phyloP scores from a whole-genome alignment of 106 monocot species.

The Acorus gramineus region DNA sequence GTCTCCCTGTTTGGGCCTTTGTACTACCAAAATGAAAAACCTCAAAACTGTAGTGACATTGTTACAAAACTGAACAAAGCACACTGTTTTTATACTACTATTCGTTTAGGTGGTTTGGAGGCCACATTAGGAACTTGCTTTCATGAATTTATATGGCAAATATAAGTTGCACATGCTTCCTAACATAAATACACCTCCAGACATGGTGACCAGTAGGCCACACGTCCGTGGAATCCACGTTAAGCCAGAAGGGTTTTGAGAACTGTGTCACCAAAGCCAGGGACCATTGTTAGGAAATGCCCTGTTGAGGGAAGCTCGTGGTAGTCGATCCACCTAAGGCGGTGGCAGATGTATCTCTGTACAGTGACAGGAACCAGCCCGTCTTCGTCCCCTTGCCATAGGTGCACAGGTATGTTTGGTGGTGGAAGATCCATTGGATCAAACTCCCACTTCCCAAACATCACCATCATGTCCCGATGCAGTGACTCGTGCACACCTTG shows the following conservation, averaged over 20 bases:
- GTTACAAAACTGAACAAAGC: too few relatives aligned
- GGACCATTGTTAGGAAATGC: conserved; percentile 37
- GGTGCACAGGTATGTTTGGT: conserved; percentile 32
- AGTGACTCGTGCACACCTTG: conserved; percentile 62
- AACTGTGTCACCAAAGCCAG: conserved; percentile 39
- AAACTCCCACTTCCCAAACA: conserved; percentile 78
- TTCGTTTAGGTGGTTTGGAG: too few relatives aligned
- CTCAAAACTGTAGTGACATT: too few relatives aligned
- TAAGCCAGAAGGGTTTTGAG: conserved; percentile 39
- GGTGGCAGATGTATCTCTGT: conserved; percentile 47
- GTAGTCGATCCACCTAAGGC: conserved; percentile 53
- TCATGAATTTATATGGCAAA: too few relatives aligned
- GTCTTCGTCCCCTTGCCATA: conserved; percentile 75
- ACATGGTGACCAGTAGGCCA: too few relatives aligned
- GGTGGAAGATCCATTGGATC: conserved; percentile 56
- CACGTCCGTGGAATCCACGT: background rate
- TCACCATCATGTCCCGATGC: conserved; percentile 54
- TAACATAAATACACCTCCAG: too few relatives aligned
- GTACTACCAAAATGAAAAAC: too few relatives aligned
- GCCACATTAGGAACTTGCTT: too few relatives aligned
- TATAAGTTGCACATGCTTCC: too few relatives aligned
- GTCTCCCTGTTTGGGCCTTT: too few relatives aligned
- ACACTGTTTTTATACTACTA: too few relatives aligned
- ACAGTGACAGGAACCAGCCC: conserved; percentile 50
- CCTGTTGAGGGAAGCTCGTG: conserved; percentile 49